Evolutionary conservation across 2,329 filamentous ascomycete genomes (phyloP).

Genomic region (Hyphodiscus sp.): DNA sequence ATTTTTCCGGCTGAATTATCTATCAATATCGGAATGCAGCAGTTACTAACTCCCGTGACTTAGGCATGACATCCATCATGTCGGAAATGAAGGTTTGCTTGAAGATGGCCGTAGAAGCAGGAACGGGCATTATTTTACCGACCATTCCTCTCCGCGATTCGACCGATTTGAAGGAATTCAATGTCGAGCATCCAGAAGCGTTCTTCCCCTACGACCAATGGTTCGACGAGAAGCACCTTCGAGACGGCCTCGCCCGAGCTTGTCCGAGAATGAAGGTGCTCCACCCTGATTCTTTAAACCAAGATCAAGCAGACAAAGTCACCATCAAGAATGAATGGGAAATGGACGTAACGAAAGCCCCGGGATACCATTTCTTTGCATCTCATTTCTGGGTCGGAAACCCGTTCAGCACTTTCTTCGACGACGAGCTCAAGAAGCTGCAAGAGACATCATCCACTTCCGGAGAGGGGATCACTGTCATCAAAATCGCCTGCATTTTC

Average conservation of each 20-base stretch:
- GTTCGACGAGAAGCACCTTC: slow-evolving; percentile 30
- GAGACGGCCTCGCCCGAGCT: slow-evolving; percentile 16
- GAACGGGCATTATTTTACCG: slow-evolving; percentile 29
- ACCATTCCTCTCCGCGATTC: slow-evolving; percentile 31
- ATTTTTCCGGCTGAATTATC: no score
- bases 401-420: slow-evolving; percentile 27
- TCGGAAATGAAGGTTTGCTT: slow-evolving; percentile 32
- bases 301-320: slow-evolving; percentile 1
- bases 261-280: slow-evolving; percentile 32
- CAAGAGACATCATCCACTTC: slow-evolving; percentile 7
- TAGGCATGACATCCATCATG: slow-evolving; percentile 28
- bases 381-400: slow-evolving; percentile 30
- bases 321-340: slow-evolving; percentile 21
- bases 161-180: slow-evolving; percentile 28
- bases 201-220: slow-evolving; percentile 31
- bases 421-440: slow-evolving; percentile 12
- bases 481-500: slow-evolving; percentile 29
- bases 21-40: no score
- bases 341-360: slow-evolving; percentile 21
- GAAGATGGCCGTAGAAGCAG: slow-evolving; percentile 32
- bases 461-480: slow-evolving; percentile 26
- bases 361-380: slow-evolving; percentile 22
- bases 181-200: slow-evolving; percentile 28
- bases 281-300: slow-evolving; percentile 22
- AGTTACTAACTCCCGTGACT: no score